Conservation (phyloP, 345 rosid genomes). For the Capsella bursapastoris region DNA sequence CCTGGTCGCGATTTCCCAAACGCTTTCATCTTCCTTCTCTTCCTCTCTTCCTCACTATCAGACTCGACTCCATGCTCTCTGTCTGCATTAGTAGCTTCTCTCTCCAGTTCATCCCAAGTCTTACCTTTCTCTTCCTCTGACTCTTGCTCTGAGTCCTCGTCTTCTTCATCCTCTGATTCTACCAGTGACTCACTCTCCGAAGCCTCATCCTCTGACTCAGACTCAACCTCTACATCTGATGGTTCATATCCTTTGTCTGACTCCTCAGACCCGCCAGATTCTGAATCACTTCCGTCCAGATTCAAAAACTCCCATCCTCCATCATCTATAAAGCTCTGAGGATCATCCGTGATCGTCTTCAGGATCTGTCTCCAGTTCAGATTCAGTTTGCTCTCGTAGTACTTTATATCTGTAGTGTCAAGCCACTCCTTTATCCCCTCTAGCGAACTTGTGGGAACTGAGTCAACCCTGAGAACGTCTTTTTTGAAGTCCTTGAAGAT, state of each 20-base stretch:
- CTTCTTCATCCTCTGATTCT: slow-evolving; percentile 88
- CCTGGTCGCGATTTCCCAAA: slow-evolving; percentile 75
- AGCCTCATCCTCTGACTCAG: slow-evolving; percentile 79
- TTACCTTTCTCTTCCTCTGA: slow-evolving; percentile 90
- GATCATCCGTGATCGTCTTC: slow-evolving; percentile 91
- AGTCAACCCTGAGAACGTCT: slow-evolving; percentile 86
- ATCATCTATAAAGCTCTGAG: slow-evolving; percentile 76
- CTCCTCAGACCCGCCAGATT: slow-evolving; percentile 75
- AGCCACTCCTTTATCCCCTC: slow-evolving; percentile 97
- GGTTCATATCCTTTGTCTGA: slow-evolving; percentile 93
- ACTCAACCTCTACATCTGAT: slow-evolving; percentile 78
- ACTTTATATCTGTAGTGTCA: slow-evolving; percentile 86
- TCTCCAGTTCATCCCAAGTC: slow-evolving; percentile 98
- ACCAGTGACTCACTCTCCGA: slow-evolving; percentile 79
- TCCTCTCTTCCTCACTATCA: slow-evolving; percentile 93
- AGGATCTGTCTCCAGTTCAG: slow-evolving; percentile 91
- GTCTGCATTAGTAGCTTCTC: slow-evolving; percentile 95
- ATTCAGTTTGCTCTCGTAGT: slow-evolving; percentile 92
- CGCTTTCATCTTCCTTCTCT: slow-evolving; percentile 86
- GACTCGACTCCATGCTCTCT: slow-evolving; percentile 84
- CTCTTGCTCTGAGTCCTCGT: slow-evolving; percentile 71
- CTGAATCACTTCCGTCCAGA: slow-evolving; percentile 86
- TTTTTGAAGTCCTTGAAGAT: slow-evolving; percentile 92
- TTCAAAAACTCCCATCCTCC: slow-evolving; percentile 98
- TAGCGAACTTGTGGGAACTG: slow-evolving; percentile 74